Conservation (phyloP, 371 early-diverging fungal genomes). For the Mucor piriformis region DNA sequence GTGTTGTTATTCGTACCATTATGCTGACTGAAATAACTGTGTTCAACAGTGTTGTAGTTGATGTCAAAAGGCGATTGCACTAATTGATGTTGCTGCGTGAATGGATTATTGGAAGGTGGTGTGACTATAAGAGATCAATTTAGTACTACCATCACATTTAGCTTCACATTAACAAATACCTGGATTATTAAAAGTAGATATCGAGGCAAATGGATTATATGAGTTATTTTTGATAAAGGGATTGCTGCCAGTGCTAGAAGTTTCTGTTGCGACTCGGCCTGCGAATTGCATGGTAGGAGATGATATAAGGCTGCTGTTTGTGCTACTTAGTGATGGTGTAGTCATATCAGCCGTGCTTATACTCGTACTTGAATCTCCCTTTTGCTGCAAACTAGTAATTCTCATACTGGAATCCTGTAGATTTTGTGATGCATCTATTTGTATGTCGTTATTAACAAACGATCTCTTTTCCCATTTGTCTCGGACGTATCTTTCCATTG, state of each 20-base stretch:
- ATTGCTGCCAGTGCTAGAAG: background rate
- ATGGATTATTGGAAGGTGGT: background rate
- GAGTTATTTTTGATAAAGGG: background rate
- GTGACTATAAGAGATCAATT: background rate
- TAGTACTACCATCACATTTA: background rate
- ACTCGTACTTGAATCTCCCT: background rate
- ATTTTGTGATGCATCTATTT: background rate
- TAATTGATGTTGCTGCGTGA: background rate
- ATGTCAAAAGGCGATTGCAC: background rate
- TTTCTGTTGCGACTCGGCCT: background rate
- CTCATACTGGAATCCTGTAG: background rate
- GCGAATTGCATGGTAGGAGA: conserved; percentile 1
- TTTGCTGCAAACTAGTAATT: background rate
- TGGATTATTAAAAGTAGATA: background rate
- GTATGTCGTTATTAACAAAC: conserved; percentile 27
- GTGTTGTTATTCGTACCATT: background rate
- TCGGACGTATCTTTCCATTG: conserved; percentile 87
- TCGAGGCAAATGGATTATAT: background rate
- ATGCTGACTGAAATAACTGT: background rate
- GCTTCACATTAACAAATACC: background rate
- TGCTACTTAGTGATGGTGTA: background rate
- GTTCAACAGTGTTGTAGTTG: background rate
- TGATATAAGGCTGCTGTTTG: background rate
- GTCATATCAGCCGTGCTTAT: background rate
- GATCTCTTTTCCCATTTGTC: conserved; percentile 88